A percentile compares a stretch with the other conserved stretches of the same genome.
These are phyloP conservation scores for Rubus idaeus DNA, from an alignment of 306 rosid species.

Conservation along the genomic window DNA sequence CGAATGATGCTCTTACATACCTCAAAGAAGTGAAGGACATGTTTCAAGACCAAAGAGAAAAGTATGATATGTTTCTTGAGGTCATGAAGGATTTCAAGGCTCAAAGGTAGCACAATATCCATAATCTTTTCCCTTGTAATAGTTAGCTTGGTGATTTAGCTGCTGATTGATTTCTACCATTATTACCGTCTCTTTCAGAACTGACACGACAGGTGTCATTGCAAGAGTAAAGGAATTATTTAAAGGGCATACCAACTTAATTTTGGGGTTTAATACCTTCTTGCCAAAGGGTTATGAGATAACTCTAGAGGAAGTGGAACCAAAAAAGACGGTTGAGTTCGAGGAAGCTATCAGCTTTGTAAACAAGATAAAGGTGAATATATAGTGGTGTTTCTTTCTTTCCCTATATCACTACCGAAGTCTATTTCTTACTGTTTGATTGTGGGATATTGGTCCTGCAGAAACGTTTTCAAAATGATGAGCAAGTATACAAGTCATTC, in stretches of 20 bases:
- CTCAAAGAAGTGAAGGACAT: slow-evolving; percentile 85
- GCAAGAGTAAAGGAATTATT: slow-evolving; percentile 92
- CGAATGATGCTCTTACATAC: slow-evolving; percentile 76
- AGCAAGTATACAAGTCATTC: slow-evolving; percentile 88
- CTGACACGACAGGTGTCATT: slow-evolving; percentile 91
- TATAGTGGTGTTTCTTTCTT: slow-evolving; percentile 3
- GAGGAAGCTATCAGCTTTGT: slow-evolving; percentile 98
- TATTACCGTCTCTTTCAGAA: slow-evolving; percentile 51
- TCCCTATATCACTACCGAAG: slow-evolving; percentile 8
- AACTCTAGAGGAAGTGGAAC: slow-evolving; percentile 78
- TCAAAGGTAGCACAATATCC: slow-evolving; percentile 58
- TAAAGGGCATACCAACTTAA: slow-evolving; percentile 88
- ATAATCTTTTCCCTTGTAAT: slow-evolving; percentile 8
- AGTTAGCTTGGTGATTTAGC: slow-evolving; percentile 13
- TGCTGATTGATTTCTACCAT: slow-evolving; percentile 12
- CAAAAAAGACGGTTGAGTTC: slow-evolving; percentile 88
- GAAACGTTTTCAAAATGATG: slow-evolving; percentile 87
- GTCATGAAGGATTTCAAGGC: slow-evolving; percentile 98
- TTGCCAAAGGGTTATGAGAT: slow-evolving; percentile 96
- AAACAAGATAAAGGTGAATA: slow-evolving; percentile 88
- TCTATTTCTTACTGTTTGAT: slow-evolving; percentile 17
- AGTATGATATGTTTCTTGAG: slow-evolving; percentile 82
- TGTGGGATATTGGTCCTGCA: slow-evolving; percentile 36
- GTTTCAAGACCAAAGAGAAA: slow-evolving; percentile 80
- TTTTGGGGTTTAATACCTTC: slow-evolving; percentile 94